phyloP scores from a whole-genome alignment of 1,284 basidiomycete species.

The Mycosarcoma maydis region DNA sequence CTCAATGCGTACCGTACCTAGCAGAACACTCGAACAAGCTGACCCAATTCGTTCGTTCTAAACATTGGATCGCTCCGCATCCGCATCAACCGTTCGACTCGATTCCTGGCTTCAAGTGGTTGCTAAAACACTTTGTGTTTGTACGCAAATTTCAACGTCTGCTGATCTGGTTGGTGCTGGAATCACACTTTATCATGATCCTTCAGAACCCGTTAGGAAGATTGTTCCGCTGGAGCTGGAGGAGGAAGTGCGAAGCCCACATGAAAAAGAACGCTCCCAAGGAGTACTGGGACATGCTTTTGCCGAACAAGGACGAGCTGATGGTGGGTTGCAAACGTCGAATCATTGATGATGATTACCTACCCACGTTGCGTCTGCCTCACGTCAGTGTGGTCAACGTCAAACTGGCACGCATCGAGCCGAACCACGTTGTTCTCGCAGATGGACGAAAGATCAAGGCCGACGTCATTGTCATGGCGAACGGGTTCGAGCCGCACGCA shows the following conservation, averaged over 20 bases:
- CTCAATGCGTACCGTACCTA: slow-evolving; percentile 58
- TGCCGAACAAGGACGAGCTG: slow-evolving; percentile 56
- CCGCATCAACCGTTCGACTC: slow-evolving; percentile 49
- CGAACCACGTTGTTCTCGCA: slow-evolving; percentile 53
- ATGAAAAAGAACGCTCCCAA: slow-evolving; percentile 56
- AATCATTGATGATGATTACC: slow-evolving; percentile 60
- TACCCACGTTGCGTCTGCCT: slow-evolving; percentile 49
- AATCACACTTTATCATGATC: slow-evolving; percentile 56
- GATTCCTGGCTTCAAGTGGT: slow-evolving; percentile 57
- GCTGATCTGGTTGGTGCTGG: slow-evolving; percentile 58
- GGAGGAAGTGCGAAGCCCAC: slow-evolving; percentile 48
- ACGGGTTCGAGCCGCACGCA: slow-evolving; percentile 53
- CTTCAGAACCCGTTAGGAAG: slow-evolving; percentile 43
- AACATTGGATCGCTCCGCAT: slow-evolving; percentile 59
- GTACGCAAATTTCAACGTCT: slow-evolving; percentile 50
- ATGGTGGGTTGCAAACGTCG: slow-evolving; percentile 62
- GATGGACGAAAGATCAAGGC: slow-evolving; percentile 59
- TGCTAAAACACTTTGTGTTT: slow-evolving; percentile 40
- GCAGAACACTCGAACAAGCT: slow-evolving; percentile 51
- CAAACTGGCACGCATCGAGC: slow-evolving; percentile 55
- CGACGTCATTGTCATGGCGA: slow-evolving; percentile 65
- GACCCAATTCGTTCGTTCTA: slow-evolving; percentile 61
- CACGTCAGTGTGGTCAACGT: slow-evolving; percentile 54
- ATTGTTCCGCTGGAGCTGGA: slow-evolving; percentile 44
- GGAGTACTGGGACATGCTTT: slow-evolving; percentile 59